Evolutionary conservation across 2,329 filamentous ascomycete genomes (phyloP).

Genomic region (Phaeomoniella chlamydospora): DNA sequence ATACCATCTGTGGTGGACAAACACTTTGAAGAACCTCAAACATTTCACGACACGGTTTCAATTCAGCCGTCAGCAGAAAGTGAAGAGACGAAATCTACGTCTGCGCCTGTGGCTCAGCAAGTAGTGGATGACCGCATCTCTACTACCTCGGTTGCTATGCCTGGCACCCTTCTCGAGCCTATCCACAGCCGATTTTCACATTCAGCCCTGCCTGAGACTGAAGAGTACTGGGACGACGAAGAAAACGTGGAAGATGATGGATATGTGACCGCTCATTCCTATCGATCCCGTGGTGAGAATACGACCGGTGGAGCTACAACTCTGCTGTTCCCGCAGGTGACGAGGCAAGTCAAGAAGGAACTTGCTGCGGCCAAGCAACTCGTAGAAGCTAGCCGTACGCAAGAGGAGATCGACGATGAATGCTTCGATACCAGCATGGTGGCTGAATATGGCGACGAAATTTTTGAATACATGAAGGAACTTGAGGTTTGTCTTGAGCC

Average conservation of each 20-base stretch:
- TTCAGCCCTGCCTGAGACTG: constrained; percentile 33
- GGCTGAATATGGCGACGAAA: constrained; percentile 88
- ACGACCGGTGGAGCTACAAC: constrained; percentile 51
- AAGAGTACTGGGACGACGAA: constrained; percentile 65
- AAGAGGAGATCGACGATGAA: constrained; percentile 76
- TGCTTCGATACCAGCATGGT: constrained; percentile 95
- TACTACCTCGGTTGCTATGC: constrained; percentile 2
- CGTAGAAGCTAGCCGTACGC: constrained; percentile 50
- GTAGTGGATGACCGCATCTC: constrained; percentile 6
- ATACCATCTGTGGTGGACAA: neutral
- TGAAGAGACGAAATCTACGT: neutral
- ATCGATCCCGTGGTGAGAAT: constrained; percentile 60
- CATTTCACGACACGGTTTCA: constrained; percentile 2
- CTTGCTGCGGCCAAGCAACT: constrained; percentile 51
- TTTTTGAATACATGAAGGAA: constrained; percentile 80
- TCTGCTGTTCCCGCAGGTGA: constrained; percentile 59
- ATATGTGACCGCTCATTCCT: constrained; percentile 63
- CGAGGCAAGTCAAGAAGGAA: constrained; percentile 55
- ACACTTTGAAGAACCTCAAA: neutral
- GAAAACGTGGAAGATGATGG: constrained; percentile 59
- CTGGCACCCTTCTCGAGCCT: neutral
- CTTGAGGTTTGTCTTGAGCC: constrained; percentile 66
- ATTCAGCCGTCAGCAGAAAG: constrained; percentile 11
- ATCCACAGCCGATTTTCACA: constrained; percentile 1
- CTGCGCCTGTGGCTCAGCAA: neutral